Conservation (phyloP, 768 basidiomycete genomes). For the Xanthoconium stramineum region DNA sequence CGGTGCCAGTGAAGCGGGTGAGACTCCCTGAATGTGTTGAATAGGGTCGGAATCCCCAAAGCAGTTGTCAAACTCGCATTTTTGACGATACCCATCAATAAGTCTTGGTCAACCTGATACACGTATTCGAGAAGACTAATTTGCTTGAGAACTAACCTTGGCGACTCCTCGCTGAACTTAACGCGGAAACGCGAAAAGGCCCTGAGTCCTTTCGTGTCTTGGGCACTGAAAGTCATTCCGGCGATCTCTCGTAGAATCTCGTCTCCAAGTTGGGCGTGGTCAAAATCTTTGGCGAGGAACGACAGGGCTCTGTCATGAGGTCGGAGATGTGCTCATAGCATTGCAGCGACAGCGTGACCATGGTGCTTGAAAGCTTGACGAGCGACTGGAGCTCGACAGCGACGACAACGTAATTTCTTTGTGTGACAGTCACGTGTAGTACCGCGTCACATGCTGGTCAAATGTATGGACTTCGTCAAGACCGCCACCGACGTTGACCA, state of each 20-base stretch:
- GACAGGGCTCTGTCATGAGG: constrained; percentile 87
- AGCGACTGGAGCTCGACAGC: constrained; percentile 52
- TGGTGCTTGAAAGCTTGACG: not conserved
- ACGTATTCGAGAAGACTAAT: constrained; percentile 50
- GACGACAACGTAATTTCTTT: constrained; percentile 5
- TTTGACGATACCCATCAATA: no score
- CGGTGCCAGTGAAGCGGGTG: no score
- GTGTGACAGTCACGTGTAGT: constrained; percentile 23
- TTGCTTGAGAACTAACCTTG: constrained; percentile 83
- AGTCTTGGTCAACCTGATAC: no score
- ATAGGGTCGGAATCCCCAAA: no score
- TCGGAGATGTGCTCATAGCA: constrained; percentile 95
- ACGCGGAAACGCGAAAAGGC: constrained; percentile 84
- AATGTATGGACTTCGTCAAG: not conserved
- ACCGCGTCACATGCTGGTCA: constrained; percentile 11
- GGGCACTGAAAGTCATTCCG: constrained; percentile 67
- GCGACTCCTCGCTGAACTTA: constrained; percentile 73
- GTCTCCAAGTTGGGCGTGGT: constrained; percentile 85
- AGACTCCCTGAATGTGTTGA: no score
- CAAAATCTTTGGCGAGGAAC: constrained; percentile 79
- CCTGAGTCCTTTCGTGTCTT: constrained; percentile 85
- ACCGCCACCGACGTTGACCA: constrained; percentile 14
- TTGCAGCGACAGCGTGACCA: constrained; percentile 48
- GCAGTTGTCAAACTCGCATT: no score
- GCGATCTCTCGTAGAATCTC: constrained; percentile 90